Evolutionary conservation across 2,329 filamentous ascomycete genomes (phyloP).

Genomic region (Domatiomyces catenatus): DNA sequence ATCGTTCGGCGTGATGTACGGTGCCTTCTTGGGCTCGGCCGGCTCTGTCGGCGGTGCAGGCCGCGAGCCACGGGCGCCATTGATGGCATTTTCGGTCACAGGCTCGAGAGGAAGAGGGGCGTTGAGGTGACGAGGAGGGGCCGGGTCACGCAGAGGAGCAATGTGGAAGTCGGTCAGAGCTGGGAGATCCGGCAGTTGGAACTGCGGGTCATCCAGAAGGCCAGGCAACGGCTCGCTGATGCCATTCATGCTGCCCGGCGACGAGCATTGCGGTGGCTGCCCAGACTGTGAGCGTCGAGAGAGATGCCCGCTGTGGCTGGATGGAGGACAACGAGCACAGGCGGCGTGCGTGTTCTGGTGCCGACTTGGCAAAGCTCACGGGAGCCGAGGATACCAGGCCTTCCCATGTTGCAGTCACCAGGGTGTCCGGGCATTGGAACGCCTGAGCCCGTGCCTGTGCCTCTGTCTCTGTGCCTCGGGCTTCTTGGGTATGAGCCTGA

Average conservation of each 20-base stretch:
- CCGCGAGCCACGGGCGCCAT: conserved; percentile 18
- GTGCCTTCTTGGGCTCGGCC: conserved; percentile 7
- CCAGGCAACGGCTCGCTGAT: conserved; percentile 18
- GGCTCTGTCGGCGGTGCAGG: conserved; percentile 3
- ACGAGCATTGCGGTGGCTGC: not conserved
- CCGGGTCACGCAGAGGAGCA: conserved; percentile 32
- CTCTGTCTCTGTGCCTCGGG: not conserved
- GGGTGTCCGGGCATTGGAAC: no score
- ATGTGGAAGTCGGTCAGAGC: conserved; percentile 30
- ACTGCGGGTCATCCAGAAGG: conserved; percentile 27
- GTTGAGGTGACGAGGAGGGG: conserved; percentile 27
- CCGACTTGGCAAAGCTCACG: no score
- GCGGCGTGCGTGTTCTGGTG: no score
- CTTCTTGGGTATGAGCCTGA: not conserved
- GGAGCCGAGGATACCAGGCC: no score
- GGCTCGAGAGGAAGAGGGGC: conserved; percentile 32
- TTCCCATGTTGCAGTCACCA: no score
- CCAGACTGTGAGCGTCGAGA: not conserved
- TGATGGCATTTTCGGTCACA: conserved; percentile 22
- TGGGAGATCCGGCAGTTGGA: conserved; percentile 27
- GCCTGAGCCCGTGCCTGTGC: no score
- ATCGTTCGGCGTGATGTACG: conserved; percentile 14
- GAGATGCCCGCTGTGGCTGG: not conserved
- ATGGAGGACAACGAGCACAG: no score
- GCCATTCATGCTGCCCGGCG: conserved; percentile 15